Base-by-base conservation (phyloP, 768 basidiomycete species). In the Lepiota brunneoincarnata region DNA sequence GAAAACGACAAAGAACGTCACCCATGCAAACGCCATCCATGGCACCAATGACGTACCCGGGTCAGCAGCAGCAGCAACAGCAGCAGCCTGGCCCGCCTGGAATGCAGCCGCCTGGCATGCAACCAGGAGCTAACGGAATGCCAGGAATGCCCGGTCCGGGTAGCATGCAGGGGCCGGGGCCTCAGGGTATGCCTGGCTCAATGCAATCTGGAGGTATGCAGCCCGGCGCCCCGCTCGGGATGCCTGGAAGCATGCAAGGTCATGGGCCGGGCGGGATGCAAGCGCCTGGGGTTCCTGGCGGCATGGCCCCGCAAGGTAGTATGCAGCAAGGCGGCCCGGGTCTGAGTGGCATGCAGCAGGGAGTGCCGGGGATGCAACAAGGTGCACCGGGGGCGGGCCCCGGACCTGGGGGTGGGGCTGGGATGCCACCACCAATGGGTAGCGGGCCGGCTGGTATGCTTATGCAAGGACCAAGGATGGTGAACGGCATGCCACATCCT, bases 1-100 rank as follows among this genome's bases (percentile, higher is more conserved):
- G 75, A 49, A 85, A 86, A 63, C 79, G 80, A 31, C 36, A 62
- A 28, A 79, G 81, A 24, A 75, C 75, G 23, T 80, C 81, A 21
- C 81, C 82, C 4, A 64, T 73, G 58, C 77, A 80, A 51, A 78
- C 75, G 49, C 69, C 67, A n/a, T 71, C 59, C 6, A 54, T 54
- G 49, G 51, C 41, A 4, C 58, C 51, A 17, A 70, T 73, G 15
- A 64, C 68, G 63, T 58, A 66, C 12, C 68, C 75, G 68, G 18
- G 64, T 63, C 63, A 62, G 37, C 63, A 54, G 47, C 54, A 55
- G 37, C 62, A 54, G 28, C 56, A 49, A 44, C n/a, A 55, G 21
- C 69, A 64, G 49, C 59, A 60, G 31, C 31, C 31, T 9, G 44
- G 52, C 44, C 14, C 52, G 35, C 39, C 52, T n/a, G 52, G 52